A percentile compares a stretch with the other conserved stretches of the same genome.
These are phyloP conservation scores for Rhipidocladum racemiflorum DNA, from an alignment of 176 grass and related monocot species.

Conservation along the genomic window DNA sequence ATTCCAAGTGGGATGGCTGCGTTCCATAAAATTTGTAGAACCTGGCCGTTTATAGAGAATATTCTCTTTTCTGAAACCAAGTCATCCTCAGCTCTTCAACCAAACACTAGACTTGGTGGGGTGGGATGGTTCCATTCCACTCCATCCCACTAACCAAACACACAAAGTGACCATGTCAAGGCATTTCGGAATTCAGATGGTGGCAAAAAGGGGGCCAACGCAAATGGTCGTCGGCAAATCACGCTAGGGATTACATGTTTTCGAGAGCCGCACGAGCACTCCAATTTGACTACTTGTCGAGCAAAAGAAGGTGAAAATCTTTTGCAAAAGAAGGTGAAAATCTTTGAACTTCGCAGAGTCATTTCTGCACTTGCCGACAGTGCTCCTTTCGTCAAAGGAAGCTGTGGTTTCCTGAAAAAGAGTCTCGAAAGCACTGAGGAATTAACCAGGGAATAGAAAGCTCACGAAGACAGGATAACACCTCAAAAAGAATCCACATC, in stretches of 20 bases:
- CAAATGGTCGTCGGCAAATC: neutral
- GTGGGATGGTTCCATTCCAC: no score
- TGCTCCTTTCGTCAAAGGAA: conserved; percentile 14
- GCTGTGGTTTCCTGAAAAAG: neutral
- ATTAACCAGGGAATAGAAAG: neutral
- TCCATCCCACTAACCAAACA: no score
- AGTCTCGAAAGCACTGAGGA: neutral
- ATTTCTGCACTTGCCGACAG: conserved; percentile 43
- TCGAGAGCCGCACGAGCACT: conserved; percentile 30
- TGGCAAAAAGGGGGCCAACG: neutral
- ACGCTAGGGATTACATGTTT: neutral
- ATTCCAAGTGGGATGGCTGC: no score
- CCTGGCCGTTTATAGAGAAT: no score
- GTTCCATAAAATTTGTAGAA: no score
- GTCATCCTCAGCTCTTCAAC: no score
- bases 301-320: conserved; percentile 32
- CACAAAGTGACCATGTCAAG: conserved; percentile 20
- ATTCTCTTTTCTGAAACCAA: no score
- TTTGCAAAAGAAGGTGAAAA: conserved; percentile 17
- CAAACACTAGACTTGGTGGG: no score
- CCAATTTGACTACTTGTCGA: neutral
- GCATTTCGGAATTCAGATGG: conserved; percentile 2
- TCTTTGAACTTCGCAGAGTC: conserved; percentile 11
- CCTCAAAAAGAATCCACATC: conserved; percentile 12
- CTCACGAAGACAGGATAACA: neutral